A percentile compares a stretch with the other conserved stretches of the same genome.
These are phyloP conservation scores for Chloris gayana DNA, from an alignment of 176 grass and related monocot species.

Conservation along the genomic window DNA sequence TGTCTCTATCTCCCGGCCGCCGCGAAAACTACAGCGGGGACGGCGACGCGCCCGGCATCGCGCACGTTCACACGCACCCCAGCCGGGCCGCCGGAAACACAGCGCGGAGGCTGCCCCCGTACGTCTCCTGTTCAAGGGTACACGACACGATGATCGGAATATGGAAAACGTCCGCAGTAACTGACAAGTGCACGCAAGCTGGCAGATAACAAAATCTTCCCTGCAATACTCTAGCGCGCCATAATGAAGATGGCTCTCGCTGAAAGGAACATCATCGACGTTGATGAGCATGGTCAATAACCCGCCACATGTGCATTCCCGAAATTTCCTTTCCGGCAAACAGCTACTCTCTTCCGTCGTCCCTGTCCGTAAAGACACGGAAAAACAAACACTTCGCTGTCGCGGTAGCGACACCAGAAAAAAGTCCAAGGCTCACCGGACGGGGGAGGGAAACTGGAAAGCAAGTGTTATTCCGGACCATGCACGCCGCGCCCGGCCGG, in stretches of 20 bases:
- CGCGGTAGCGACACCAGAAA: background rate
- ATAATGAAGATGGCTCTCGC: background rate
- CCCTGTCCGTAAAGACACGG: background rate
- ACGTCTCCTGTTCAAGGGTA: background rate
- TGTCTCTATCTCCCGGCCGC: background rate
- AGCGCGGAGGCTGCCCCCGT: background rate
- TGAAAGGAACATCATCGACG: background rate
- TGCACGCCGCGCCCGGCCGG: background rate
- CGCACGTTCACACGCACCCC: background rate
- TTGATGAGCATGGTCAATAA: background rate
- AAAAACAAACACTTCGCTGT: background rate
- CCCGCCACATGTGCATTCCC: background rate
- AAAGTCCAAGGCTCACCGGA: background rate
- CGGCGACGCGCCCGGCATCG: background rate
- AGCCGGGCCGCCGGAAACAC: background rate
- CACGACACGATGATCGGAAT: background rate
- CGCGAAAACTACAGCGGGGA: background rate
- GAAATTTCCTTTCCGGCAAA: background rate
- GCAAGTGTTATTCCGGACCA: background rate
- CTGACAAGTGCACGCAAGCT: too few relatives aligned
- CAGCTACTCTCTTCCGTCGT: background rate
- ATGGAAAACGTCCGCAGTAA: too few relatives aligned
- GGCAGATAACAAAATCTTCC: background rate
- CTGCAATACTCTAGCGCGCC: too few relatives aligned
- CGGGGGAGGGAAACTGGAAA: background rate